Evolutionary conservation across 805 yeast species (phyloP).

Genomic region (Vanderwaltozyma tropicalis): DNA sequence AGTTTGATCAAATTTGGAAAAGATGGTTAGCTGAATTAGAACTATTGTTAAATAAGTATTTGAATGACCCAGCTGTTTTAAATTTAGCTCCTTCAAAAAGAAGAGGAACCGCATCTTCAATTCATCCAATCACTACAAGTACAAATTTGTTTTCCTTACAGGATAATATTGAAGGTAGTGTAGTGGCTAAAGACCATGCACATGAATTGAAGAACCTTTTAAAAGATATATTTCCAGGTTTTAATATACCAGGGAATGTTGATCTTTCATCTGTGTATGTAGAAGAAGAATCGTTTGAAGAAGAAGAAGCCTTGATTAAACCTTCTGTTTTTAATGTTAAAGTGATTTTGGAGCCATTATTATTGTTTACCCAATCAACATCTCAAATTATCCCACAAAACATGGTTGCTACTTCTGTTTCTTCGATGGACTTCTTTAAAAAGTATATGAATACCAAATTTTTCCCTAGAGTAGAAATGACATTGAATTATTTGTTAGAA

Average conservation of each 20-base stretch:
- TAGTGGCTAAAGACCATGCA: slow-evolving; percentile 26
- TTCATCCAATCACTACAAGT: neutral
- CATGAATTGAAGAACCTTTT: slow-evolving; percentile 36
- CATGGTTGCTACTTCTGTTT: slow-evolving; percentile 11
- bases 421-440: slow-evolving; percentile 43
- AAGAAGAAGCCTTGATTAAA: slow-evolving; percentile 55
- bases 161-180: slow-evolving; percentile 18
- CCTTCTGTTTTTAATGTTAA: slow-evolving; percentile 74
- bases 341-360: slow-evolving; percentile 60
- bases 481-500: slow-evolving; percentile 44
- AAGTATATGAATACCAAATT: slow-evolving; percentile 56
- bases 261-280: slow-evolving; percentile 38
- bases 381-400: slow-evolving; percentile 31
- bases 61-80: slow-evolving; percentile 11
- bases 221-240: slow-evolving; percentile 64
- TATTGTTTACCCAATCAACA: slow-evolving; percentile 56
- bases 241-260: slow-evolving; percentile 31
- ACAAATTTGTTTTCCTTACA: slow-evolving; percentile 17
- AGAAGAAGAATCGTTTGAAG: slow-evolving; percentile 47
- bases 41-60: slow-evolving; percentile 14
- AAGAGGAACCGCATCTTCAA: neutral
- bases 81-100: neutral
- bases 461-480: slow-evolving; percentile 50
- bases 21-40: slow-evolving; percentile 30
- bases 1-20: slow-evolving; percentile 35